Conservation (phyloP, 2,329 filamentous ascomycete genomes). For the Xylaria sp. region DNA sequence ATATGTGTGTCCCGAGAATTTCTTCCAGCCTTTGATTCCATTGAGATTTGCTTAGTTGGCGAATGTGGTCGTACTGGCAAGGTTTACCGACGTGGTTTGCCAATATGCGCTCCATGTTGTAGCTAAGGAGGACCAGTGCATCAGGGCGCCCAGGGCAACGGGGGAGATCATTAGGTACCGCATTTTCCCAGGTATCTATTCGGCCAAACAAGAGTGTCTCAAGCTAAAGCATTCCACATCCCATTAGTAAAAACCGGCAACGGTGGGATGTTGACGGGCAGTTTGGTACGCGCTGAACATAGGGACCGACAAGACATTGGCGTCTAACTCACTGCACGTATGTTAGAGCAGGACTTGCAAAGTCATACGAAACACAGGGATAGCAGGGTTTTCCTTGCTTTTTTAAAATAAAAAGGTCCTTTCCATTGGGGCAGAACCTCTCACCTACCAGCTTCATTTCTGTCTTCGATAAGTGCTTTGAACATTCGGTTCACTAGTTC, state of each 20-base stretch:
- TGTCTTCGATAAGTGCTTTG: conserved; percentile 14
- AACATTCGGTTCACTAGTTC: conserved; percentile 14
- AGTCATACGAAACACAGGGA: too few species aligned
- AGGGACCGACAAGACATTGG: not conserved
- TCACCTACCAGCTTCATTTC: conserved; percentile 10
- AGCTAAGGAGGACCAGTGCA: not conserved
- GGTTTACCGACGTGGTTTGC: not conserved
- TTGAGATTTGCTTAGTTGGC: not conserved
- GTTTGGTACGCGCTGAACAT: not conserved
- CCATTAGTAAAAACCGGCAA: not conserved
- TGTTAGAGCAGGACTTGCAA: not conserved
- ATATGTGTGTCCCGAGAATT: not conserved
- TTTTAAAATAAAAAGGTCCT: not conserved
- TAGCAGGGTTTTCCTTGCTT: too few species aligned
- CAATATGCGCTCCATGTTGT: not conserved
- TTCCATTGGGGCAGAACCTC: not conserved
- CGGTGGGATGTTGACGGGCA: not conserved
- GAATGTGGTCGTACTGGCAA: not conserved
- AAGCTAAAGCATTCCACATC: not conserved
- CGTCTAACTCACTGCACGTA: not conserved
- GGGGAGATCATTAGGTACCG: not conserved
- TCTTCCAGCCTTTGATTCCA: conserved; percentile 5
- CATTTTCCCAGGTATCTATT: conserved; percentile 6
- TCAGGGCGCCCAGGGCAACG: not conserved
- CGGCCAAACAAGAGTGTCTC: conserved; percentile 14